A percentile compares a stretch with the other conserved stretches of the same genome.
Evolutionary conservation across 1,284 basidiomycete species (phyloP).

Genomic region (Microstroma glucosiphilum): DNA sequence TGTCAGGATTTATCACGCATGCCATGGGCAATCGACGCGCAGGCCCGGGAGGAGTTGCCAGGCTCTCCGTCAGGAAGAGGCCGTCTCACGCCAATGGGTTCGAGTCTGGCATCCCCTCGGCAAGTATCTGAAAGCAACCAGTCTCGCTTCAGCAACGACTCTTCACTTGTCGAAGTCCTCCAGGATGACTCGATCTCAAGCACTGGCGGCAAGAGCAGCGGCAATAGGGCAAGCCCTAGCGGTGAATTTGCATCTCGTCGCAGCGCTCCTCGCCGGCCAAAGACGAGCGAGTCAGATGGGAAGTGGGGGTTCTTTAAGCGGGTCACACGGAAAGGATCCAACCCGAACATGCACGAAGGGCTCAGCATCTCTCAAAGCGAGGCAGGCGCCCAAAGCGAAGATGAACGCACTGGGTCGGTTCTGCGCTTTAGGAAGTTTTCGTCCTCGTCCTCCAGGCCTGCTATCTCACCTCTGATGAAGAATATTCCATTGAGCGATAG

Average conservation of each 20-base stretch:
- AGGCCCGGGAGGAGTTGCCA: neutral
- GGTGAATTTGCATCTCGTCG: too few relatives aligned
- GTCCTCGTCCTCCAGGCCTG: too few relatives aligned
- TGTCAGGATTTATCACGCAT: neutral
- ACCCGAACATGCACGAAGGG: neutral
- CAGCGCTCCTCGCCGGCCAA: too few relatives aligned
- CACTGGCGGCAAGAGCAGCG: too few relatives aligned
- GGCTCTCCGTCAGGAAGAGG: neutral
- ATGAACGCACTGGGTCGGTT: neutral
- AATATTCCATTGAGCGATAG: neutral
- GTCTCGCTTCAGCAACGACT: too few relatives aligned
- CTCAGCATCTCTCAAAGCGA: neutral
- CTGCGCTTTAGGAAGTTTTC: too few relatives aligned
- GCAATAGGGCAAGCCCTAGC: too few relatives aligned
- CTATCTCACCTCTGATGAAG: neutral
- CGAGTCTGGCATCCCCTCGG: too few relatives aligned
- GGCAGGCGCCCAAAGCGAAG: neutral
- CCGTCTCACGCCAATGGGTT: too few relatives aligned
- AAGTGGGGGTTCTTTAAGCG: conserved; percentile 5
- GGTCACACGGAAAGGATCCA: conserved; percentile 8
- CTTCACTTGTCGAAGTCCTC: too few relatives aligned
- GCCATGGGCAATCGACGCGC: conserved; percentile 47
- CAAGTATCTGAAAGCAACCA: too few relatives aligned
- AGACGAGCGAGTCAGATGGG: neutral
- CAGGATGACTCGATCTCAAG: too few relatives aligned